These are phyloP conservation scores for Neofusicoccum kwambonambiense DNA, from an alignment of 2,329 filamentous ascomycete species.

Conservation along the genomic window DNA sequence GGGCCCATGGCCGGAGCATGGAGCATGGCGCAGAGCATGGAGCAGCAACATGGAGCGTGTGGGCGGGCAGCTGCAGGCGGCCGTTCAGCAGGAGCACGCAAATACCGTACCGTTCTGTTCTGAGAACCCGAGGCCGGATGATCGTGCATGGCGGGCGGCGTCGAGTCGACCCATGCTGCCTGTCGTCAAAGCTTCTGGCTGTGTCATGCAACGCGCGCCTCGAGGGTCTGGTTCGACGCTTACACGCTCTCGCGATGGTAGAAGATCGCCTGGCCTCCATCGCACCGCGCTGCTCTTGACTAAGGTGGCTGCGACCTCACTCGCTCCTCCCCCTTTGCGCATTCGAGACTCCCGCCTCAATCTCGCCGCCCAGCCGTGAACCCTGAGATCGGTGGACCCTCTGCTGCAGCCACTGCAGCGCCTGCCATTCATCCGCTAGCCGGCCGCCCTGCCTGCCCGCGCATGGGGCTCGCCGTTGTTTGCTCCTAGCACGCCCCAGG, in stretches of 20 bases:
- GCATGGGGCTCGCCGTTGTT: conserved; percentile 11
- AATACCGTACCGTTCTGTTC: conserved; percentile 4
- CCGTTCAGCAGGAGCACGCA: conserved; percentile 12
- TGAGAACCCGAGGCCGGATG: conserved; percentile 10
- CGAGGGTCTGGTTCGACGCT: conserved; percentile 13
- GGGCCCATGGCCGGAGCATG: background rate
- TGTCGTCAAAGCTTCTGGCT: conserved; percentile 12
- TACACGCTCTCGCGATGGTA: conserved; percentile 13
- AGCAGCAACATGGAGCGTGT: background rate
- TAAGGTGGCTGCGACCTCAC: conserved; percentile 11
- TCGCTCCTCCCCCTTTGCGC: conserved; percentile 11
- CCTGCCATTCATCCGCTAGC: background rate
- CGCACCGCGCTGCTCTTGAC: conserved; percentile 13
- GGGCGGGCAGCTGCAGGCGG: conserved; percentile 4
- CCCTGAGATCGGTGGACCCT: conserved; percentile 15
- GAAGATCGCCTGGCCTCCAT: conserved; percentile 12
- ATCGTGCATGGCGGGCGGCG: conserved; percentile 9
- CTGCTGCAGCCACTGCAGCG: background rate
- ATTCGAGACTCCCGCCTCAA: background rate
- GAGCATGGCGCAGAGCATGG: background rate
- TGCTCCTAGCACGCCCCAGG: conserved; percentile 6
- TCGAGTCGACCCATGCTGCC: conserved; percentile 10
- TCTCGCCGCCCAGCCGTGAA: conserved; percentile 4
- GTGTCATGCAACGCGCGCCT: conserved; percentile 14
- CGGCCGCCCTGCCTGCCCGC: background rate